A percentile compares a stretch with the other conserved stretches of the same genome.
These are phyloP conservation scores for Trichocladium uniseriatum DNA, from an alignment of 495 filamentous ascomycete species.

Conservation along the genomic window DNA sequence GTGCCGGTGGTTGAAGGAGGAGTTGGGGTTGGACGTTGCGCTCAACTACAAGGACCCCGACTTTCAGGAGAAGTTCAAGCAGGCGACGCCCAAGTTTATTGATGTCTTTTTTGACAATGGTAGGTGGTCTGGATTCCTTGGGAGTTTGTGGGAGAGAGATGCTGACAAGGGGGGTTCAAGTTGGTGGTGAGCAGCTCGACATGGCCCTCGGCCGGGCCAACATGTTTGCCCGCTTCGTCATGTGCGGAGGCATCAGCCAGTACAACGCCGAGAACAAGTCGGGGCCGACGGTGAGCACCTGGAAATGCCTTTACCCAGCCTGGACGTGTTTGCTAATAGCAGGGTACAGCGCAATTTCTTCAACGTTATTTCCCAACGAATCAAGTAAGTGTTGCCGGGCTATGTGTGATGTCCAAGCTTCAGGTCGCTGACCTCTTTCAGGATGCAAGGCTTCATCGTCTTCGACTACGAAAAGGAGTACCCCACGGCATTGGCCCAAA, in stretches of 20 bases:
- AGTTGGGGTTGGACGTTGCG: slow-evolving; percentile 53
- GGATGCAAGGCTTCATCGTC: slow-evolving; percentile 55
- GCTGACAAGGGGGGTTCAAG: slow-evolving; percentile 8
- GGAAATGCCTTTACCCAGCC: not conserved
- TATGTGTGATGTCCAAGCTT: too few relatives aligned
- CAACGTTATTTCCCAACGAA: slow-evolving; percentile 30
- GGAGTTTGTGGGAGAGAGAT: not conserved
- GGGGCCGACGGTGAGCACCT: slow-evolving; percentile 17
- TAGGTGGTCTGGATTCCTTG: slow-evolving; percentile 3
- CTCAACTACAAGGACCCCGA: slow-evolving; percentile 55
- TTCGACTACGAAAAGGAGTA: slow-evolving; percentile 41
- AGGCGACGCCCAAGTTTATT: slow-evolving; percentile 51
- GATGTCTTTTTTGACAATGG: slow-evolving; percentile 63
- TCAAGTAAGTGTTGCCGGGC: slow-evolving; percentile 9
- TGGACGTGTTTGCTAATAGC: not conserved
- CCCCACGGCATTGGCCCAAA: slow-evolving; percentile 33
- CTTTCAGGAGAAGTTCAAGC: slow-evolving; percentile 48
- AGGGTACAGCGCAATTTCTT: slow-evolving; percentile 19
- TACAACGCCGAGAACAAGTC: slow-evolving; percentile 32
- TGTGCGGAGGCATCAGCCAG: slow-evolving; percentile 44
- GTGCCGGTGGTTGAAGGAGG: slow-evolving; percentile 50
- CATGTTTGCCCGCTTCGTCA: slow-evolving; percentile 47
- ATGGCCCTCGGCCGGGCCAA: slow-evolving; percentile 50
- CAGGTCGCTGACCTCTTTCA: slow-evolving; percentile 5
- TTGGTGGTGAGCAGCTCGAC: slow-evolving; percentile 58